Conservation (phyloP, 306 rosid genomes). For the Cucumis cinereus region DNA sequence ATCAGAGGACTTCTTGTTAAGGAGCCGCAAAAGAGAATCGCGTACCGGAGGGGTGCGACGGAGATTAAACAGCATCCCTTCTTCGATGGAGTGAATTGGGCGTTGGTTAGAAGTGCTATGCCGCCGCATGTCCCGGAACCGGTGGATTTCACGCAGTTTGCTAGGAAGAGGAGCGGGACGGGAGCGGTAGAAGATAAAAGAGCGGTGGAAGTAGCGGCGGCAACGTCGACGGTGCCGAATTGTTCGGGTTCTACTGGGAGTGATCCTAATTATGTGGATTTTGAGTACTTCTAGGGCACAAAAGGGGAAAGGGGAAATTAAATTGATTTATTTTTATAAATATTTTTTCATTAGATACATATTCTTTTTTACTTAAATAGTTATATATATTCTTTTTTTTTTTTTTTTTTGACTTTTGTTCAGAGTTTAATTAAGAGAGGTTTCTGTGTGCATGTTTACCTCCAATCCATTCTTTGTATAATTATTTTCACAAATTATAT, state of each 20-base stretch:
- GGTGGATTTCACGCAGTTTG: slow-evolving; percentile 2
- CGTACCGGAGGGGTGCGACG: slow-evolving; percentile 1
- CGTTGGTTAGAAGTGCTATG: slow-evolving; percentile 3
- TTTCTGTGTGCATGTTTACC: not conserved
- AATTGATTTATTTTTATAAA: not conserved
- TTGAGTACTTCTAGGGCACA: slow-evolving; percentile 41
- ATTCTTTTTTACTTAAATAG: not conserved
- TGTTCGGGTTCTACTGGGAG: not conserved
- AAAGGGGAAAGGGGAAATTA: not conserved
- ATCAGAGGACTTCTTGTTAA: slow-evolving; percentile 6
- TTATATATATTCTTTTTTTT: not conserved
- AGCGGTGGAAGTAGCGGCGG: slow-evolving; percentile 12
- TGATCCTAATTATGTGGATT: slow-evolving; percentile 17
- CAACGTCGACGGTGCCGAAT: not conserved
- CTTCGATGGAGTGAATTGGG: slow-evolving; percentile 14
- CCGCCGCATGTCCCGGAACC: slow-evolving; percentile 13
- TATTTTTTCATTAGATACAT: not conserved
- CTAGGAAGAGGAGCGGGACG: slow-evolving; percentile 16
- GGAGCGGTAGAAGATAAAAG: slow-evolving; percentile 17
- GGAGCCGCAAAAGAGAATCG: slow-evolving; percentile 6
- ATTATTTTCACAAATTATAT: not conserved
- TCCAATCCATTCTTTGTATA: not conserved
- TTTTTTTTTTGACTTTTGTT: not conserved
- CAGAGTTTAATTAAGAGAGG: not conserved
- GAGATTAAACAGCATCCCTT: slow-evolving; percentile 13